Evolutionary conservation across 2,329 filamentous ascomycete species (phyloP).

Genomic region (Aspergillus sp.): DNA sequence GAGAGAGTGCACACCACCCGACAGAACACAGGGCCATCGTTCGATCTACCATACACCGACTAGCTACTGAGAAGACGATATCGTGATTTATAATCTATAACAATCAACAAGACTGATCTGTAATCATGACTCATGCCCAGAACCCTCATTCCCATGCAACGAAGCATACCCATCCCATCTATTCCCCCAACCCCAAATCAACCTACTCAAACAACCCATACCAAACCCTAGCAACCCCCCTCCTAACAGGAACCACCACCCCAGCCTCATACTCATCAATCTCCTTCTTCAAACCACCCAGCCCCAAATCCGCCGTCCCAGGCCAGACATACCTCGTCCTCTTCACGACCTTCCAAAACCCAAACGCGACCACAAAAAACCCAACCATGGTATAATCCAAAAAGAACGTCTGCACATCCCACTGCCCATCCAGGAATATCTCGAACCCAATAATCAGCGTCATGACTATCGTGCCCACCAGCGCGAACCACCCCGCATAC

Average conservation of each 20-base stretch:
- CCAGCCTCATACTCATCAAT: conserved; percentile 30
- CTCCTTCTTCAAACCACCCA: conserved; percentile 25
- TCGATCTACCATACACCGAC: conserved; percentile 7
- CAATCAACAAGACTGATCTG: not conserved
- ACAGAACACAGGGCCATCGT: conserved; percentile 2
- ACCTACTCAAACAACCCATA: conserved; percentile 13
- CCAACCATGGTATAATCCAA: conserved; percentile 69
- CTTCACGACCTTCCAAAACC: conserved; percentile 68
- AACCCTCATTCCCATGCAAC: not conserved
- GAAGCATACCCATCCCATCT: not conserved
- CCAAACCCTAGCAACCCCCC: not conserved
- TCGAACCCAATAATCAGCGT: conserved; percentile 70
- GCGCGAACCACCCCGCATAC: conserved; percentile 66
- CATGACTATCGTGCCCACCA: conserved; percentile 66
- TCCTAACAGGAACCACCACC: not conserved
- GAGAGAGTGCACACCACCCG: not conserved
- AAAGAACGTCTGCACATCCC: conserved; percentile 66
- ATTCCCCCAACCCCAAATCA: not conserved
- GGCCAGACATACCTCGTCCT: conserved; percentile 58
- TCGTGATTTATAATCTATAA: no score
- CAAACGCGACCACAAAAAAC: conserved; percentile 65
- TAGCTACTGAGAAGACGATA: not conserved
- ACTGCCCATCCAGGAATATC: conserved; percentile 66
- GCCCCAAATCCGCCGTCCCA: conserved; percentile 58
- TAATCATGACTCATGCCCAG: no score